Evolutionary conservation across 1,284 basidiomycete species (phyloP), one percentile per base, ranked within the genome.

Genomic region (Cutaneotrichosporon sp.): DNA sequence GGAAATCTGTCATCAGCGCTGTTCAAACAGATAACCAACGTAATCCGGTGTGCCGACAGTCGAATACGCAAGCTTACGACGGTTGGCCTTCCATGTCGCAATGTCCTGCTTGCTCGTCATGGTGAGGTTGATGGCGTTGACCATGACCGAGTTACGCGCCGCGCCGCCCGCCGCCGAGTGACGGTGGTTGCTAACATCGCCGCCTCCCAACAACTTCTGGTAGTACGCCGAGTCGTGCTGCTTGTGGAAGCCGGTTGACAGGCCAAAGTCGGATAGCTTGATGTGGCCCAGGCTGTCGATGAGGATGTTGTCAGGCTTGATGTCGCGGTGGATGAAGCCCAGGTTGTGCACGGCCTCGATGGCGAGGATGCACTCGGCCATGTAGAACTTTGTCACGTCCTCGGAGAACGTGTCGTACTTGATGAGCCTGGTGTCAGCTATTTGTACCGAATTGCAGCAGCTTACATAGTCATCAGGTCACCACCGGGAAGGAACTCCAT

Each of bases 401-500:
- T 99, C 96, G 10, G 92, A 93, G 82, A 99, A 99, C 1, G 96
- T 92, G 80, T 99, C 96, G 81, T 99, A 98, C 82, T 98, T 98
- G 89, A 99, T 99, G 69, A 99, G 84, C 96, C 98, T 99, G 42
- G 89, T 2, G 22, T 52, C 31, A 53, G 56, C 55, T 36, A 62
- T 56, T 16, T 60, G 51, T 10, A 10, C 4, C 26, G 18, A 5
- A 5, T 47, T n/a, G 11, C 16, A 11, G 1, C 11, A 22, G 30
- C 77, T 72, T 51, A 82, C 80, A 82, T 81, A 18, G 81, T 86
- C 96, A 99, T 98, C 66, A 99, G 84, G 80, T 99, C 96, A 26
- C 96, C 96, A 53, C 96, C 96, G 34, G 96, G 95, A 61, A 99
- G 84, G 83, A 98, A 99, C 81, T 98, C 96, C 96, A 99, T 99